A percentile compares a stretch with the other conserved stretches of the same genome.
Conservation (phyloP, 2,329 filamentous ascomycete species). For the Paecilomyces variotii region DNA sequence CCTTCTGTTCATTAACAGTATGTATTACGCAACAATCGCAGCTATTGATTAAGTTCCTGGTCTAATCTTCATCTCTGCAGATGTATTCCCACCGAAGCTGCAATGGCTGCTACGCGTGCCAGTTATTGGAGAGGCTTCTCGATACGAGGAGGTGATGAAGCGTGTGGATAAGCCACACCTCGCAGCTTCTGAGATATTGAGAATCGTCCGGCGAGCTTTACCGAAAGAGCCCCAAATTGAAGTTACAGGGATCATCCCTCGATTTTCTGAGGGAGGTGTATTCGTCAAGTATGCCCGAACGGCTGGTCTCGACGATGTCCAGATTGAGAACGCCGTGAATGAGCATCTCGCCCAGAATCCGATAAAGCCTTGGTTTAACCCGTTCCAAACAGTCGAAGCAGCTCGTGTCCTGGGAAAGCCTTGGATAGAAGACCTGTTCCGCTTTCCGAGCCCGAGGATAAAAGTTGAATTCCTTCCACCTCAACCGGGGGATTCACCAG, state of each 20-base stretch:
- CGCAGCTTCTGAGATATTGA: constrained; percentile 48
- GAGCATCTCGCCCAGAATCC: constrained; percentile 60
- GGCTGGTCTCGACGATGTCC: constrained; percentile 37
- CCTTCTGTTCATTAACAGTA: constrained; percentile 85
- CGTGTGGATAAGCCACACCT: constrained; percentile 44
- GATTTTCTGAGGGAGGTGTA: constrained; percentile 83
- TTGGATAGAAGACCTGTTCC: constrained; percentile 88
- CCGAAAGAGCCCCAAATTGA: constrained; percentile 56
- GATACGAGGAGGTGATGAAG: constrained; percentile 43
- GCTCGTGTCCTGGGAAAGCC: constrained; percentile 73
- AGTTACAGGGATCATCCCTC: constrained; percentile 72
- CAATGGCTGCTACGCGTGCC: constrained; percentile 53
- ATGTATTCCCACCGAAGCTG: constrained; percentile 76
- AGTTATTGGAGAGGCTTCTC: constrained; percentile 36
- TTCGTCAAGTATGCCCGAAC: constrained; percentile 76
- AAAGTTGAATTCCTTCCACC: constrained; percentile 78
- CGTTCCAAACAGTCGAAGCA: constrained; percentile 62
- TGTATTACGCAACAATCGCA: constrained; percentile 18
- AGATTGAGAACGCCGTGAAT: constrained; percentile 55
- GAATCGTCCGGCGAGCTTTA: constrained; percentile 53
- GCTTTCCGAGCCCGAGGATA: constrained; percentile 67
- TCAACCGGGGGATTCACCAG: constrained; percentile 59
- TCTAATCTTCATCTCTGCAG: constrained; percentile 33
- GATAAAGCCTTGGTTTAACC: constrained; percentile 84
- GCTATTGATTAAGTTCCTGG: background rate